phyloP scores from a whole-genome alignment of 1,139 yeast species.

The Williopsis jadinii region DNA sequence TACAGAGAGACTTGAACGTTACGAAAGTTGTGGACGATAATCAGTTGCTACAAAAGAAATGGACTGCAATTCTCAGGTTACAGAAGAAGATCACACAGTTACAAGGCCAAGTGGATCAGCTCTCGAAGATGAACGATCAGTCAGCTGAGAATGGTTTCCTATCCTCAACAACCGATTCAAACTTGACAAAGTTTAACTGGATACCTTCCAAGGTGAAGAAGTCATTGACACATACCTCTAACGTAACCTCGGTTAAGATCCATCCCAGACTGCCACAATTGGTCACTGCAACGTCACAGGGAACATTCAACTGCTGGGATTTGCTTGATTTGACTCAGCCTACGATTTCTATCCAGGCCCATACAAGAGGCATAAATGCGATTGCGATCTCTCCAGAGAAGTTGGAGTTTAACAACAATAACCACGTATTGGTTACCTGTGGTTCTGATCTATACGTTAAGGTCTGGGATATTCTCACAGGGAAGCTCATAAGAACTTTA shows the following conservation, averaged over 20 bases:
- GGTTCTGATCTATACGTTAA: conserved; percentile 71
- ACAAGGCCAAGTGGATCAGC: conserved; percentile 25
- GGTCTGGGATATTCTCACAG: conserved; percentile 52
- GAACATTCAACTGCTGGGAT: conserved; percentile 72
- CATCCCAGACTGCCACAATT: conserved; percentile 70
- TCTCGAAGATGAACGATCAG: conserved; percentile 8
- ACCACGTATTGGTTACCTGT: conserved; percentile 46
- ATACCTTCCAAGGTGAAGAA: conserved; percentile 52
- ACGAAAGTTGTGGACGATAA: conserved; percentile 18
- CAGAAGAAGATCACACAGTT: conserved; percentile 68
- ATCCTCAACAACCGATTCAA: conserved; percentile 1
- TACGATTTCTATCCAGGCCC: conserved; percentile 63
- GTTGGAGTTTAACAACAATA: conserved; percentile 16
- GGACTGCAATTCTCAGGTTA: conserved; percentile 79
- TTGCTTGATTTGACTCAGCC: conserved; percentile 59
- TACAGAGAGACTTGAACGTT: conserved; percentile 15
- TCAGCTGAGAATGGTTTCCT: neutral
- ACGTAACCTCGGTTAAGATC: conserved; percentile 57
- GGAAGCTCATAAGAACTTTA: conserved; percentile 55
- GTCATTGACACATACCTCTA: conserved; percentile 49
- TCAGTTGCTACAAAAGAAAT: conserved; percentile 68
- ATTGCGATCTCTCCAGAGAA: conserved; percentile 47
- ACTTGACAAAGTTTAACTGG: conserved; percentile 48
- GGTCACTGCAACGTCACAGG: conserved; percentile 68
- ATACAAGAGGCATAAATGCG: conserved; percentile 62